phyloP scores from a whole-genome alignment of 306 rosid species.

The Corylus avellana region DNA sequence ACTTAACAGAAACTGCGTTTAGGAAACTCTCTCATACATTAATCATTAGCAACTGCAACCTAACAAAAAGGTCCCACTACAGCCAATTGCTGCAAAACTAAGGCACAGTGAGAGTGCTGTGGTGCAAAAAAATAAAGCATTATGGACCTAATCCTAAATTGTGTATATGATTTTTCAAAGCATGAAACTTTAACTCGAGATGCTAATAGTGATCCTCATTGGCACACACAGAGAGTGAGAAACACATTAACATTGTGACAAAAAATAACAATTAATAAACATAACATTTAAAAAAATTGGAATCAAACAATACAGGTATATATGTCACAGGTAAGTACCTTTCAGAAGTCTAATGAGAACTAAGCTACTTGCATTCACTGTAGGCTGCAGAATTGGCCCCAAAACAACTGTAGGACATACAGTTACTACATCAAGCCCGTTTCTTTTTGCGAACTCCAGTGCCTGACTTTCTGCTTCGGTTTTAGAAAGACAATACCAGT shows the following conservation, averaged over 20 bases:
- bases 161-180: not conserved
- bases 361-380: slow-evolving; percentile 61
- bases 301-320: slow-evolving; percentile 4
- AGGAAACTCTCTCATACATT: not conserved
- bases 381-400: slow-evolving; percentile 67
- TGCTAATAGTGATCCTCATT: not conserved
- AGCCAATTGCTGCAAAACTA: not conserved
- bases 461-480: slow-evolving; percentile 75
- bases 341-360: slow-evolving; percentile 46
- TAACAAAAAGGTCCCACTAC: not conserved
- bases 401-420: slow-evolving; percentile 55
- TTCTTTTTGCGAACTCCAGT: slow-evolving; percentile 46
- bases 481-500: slow-evolving; percentile 77
- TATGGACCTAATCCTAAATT: not conserved
- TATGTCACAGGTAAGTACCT: slow-evolving; percentile 38
- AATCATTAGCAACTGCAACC: not conserved
- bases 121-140: no score
- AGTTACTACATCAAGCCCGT: slow-evolving; percentile 50
- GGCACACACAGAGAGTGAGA: not conserved
- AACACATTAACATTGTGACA: not conserved
- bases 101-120: not conserved
- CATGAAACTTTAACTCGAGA: not conserved
- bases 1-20: not conserved
- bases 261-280: not conserved
- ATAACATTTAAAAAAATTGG: not conserved